Conservation (phyloP, 2,329 filamentous ascomycete species). For the Monilinia polystroma region DNA sequence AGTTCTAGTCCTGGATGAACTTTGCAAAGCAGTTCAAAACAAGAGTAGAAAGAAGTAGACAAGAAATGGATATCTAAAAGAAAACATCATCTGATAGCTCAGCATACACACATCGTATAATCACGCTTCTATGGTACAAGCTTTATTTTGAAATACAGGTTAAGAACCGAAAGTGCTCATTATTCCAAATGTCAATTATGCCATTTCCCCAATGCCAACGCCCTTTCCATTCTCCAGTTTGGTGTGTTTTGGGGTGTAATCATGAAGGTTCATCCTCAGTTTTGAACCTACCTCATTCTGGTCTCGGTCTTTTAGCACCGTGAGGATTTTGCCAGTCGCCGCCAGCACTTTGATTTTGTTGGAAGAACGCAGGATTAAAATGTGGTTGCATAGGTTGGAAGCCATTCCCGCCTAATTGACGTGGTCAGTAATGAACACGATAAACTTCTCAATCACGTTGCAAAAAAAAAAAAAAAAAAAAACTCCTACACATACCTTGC, state of each 20-base stretch:
- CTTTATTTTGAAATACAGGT: conserved; percentile 23
- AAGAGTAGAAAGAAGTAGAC: not conserved
- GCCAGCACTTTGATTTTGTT: conserved; percentile 47
- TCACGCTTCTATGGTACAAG: conserved; percentile 23
- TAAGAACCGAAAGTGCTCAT: conserved; percentile 20
- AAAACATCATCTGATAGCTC: conserved; percentile 14
- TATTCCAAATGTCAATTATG: conserved; percentile 22
- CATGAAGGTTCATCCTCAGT: not conserved
- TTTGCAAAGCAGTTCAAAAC: not conserved
- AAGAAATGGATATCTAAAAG: not conserved
- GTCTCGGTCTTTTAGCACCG: conserved; percentile 74
- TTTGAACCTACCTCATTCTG: conserved; percentile 49
- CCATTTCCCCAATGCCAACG: conserved; percentile 16
- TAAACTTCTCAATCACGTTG: not conserved
- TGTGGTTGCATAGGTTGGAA: conserved; percentile 68
- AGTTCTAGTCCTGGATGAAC: not conserved
- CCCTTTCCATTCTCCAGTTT: conserved; percentile 15
- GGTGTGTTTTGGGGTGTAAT: not conserved
- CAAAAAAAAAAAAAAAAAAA: too few species aligned
- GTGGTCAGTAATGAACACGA: conserved; percentile 15
- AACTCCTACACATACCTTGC: conserved; percentile 50
- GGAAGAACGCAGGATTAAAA: conserved; percentile 75
- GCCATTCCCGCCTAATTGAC: conserved; percentile 44
- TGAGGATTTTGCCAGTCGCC: conserved; percentile 76
- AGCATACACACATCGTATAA: conserved; percentile 12